phyloP scores from a whole-genome alignment of 2,329 filamentous ascomycete genomes.

The Aspergillus bombycis region DNA sequence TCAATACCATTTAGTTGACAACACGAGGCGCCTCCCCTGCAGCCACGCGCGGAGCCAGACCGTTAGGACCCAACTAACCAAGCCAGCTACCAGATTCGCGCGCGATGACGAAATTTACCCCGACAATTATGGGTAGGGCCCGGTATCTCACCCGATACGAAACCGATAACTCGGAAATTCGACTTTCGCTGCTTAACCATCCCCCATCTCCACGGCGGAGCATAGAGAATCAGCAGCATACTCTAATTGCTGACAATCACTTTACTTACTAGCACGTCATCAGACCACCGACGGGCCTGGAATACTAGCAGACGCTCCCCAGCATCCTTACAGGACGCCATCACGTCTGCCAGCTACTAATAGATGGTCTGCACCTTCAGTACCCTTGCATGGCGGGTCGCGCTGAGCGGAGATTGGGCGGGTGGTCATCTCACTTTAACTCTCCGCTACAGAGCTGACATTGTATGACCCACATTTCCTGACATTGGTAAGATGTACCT shows the following conservation, averaged over 20 bases:
- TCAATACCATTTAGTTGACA: not conserved
- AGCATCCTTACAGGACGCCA: not conserved
- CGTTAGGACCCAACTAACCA: not conserved
- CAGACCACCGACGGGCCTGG: not conserved
- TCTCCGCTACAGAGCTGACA: not conserved
- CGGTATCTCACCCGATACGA: not conserved
- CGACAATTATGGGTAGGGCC: not conserved
- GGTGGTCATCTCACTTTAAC: not conserved
- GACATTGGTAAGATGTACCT: not conserved
- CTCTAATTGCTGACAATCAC: not conserved
- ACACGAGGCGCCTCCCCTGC: not conserved
- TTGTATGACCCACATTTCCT: not conserved
- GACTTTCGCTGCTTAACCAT: not conserved
- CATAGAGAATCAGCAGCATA: not conserved
- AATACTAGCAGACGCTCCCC: not conserved
- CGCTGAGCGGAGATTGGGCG: not conserved
- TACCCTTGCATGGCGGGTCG: not conserved
- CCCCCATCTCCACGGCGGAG: not conserved
- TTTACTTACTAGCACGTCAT: no score
- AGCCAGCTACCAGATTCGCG: not conserved
- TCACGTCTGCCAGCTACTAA: not conserved
- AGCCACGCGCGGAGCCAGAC: not conserved
- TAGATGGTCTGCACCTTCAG: not conserved
- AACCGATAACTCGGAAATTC: not conserved
- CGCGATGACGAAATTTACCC: not conserved